A percentile compares a stretch with the other conserved stretches of the same genome.
These are phyloP conservation scores for Colletotrichum zoysiae DNA, from an alignment of 2,329 filamentous ascomycete species.

Conservation along the genomic window DNA sequence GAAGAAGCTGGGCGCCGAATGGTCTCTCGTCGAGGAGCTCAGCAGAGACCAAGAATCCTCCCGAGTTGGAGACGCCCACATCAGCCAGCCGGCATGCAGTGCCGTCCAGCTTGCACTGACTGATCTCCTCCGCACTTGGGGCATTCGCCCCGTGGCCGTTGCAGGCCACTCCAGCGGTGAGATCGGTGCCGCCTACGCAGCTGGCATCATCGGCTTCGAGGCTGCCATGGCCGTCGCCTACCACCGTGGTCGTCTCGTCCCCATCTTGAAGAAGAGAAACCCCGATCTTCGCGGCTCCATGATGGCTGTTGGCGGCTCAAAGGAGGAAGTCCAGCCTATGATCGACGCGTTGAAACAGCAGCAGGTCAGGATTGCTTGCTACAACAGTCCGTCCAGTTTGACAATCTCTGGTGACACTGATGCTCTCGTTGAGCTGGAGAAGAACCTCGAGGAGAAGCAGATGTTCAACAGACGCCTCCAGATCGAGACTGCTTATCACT, in stretches of 20 bases:
- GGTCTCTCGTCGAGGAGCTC: constrained; percentile 55
- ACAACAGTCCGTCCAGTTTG: constrained; percentile 65
- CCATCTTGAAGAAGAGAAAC: constrained; percentile 55
- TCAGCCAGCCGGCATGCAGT: constrained; percentile 60
- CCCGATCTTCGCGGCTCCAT: constrained; percentile 62
- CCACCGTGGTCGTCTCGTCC: constrained; percentile 59
- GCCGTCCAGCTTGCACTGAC: constrained; percentile 63
- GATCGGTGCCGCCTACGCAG: constrained; percentile 61
- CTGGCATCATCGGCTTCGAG: constrained; percentile 54
- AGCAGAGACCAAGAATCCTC: constrained; percentile 50
- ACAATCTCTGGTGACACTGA: constrained; percentile 57
- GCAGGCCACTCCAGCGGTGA: constrained; percentile 63
- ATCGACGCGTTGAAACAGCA: constrained; percentile 55
- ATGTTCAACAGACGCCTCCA: constrained; percentile 63
- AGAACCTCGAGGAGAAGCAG: constrained; percentile 49
- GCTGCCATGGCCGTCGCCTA: constrained; percentile 64
- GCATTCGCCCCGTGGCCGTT: constrained; percentile 55
- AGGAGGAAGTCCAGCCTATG: constrained; percentile 58
- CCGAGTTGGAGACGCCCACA: constrained; percentile 53
- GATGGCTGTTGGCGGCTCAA: constrained; percentile 66
- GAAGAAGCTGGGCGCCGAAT: constrained; percentile 51
- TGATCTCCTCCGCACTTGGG: constrained; percentile 58
- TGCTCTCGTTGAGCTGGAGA: constrained; percentile 48
- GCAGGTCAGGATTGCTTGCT: constrained; percentile 54
- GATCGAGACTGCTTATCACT: constrained; percentile 67